A percentile compares a stretch with the other conserved stretches of the same genome.
Conservation (phyloP, 2,329 filamentous ascomycete genomes). For the Aspergillus niger region DNA sequence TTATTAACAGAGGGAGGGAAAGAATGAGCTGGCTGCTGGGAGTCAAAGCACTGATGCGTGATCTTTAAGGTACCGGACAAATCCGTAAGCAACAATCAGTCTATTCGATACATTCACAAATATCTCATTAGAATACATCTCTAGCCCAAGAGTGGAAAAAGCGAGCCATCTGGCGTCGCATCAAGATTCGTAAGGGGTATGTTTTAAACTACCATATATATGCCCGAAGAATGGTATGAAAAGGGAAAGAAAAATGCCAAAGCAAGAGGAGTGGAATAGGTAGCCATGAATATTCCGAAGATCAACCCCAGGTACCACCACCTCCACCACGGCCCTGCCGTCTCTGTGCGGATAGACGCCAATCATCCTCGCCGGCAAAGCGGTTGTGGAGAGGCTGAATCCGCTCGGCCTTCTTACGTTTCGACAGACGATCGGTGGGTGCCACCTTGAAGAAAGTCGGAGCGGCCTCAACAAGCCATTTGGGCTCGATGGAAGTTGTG, state of each 20-base stretch:
- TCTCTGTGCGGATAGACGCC: slow-evolving; percentile 86
- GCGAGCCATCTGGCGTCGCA: neutral
- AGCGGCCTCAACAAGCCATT: slow-evolving; percentile 91
- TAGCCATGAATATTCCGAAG: slow-evolving; percentile 6
- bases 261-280: neutral
- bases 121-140: slow-evolving; percentile 4
- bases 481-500: slow-evolving; percentile 90
- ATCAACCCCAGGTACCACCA: slow-evolving; percentile 83
- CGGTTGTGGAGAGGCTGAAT: slow-evolving; percentile 96
- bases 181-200: slow-evolving; percentile 10
- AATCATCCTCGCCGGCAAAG: slow-evolving; percentile 90
- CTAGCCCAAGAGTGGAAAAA: neutral
- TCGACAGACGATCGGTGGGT: slow-evolving; percentile 79
- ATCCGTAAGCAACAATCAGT: neutral
- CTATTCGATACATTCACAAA: neutral
- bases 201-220: slow-evolving; percentile 11
- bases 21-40: neutral
- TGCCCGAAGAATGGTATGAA: neutral
- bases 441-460: slow-evolving; percentile 99
- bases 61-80: neutral
- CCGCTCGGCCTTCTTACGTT: slow-evolving; percentile 88
- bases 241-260: neutral
- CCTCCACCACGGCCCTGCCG: slow-evolving; percentile 81
- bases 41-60: too few relatives aligned
- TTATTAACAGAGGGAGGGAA: neutral